These are phyloP conservation scores for Herpetospermum pedunculosum DNA, from an alignment of 306 rosid species.

Conservation along the genomic window DNA sequence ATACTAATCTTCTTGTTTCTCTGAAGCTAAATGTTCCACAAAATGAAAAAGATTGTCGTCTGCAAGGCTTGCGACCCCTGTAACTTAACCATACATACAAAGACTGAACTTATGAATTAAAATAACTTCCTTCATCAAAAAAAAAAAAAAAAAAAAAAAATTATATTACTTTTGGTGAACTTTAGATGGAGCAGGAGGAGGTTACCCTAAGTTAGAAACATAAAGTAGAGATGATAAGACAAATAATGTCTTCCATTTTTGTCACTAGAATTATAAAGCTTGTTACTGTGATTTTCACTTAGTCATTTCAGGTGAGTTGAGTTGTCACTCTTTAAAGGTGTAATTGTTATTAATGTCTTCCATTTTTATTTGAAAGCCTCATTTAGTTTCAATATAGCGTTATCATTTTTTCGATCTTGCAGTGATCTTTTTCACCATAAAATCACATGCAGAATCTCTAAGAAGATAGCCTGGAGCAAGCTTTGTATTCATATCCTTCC, in stretches of 20 bases:
- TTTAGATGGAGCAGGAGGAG: neutral
- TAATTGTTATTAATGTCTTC: neutral
- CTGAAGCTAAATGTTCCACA: neutral
- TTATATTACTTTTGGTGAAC: neutral
- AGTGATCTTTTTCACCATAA: conserved; percentile 5
- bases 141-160: no score
- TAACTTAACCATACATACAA: neutral
- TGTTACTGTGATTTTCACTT: neutral
- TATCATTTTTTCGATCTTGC: neutral
- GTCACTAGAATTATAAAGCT: neutral
- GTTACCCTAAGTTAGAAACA: neutral
- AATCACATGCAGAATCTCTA: conserved; percentile 45
- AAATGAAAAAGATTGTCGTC: neutral
- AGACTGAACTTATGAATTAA: neutral
- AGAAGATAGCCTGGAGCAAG: conserved; percentile 24
- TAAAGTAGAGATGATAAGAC: neutral
- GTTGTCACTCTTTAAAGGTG: neutral
- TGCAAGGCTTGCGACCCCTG: neutral
- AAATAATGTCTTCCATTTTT: no score
- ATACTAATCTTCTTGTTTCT: neutral
- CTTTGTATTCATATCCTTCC: conserved; percentile 10
- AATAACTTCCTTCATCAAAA: no score
- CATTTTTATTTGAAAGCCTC: neutral
- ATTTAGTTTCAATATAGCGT: neutral
- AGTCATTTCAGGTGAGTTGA: neutral